Conservation (phyloP, 169 alveolate genomes). For the Plasmodium fragile region DNA sequence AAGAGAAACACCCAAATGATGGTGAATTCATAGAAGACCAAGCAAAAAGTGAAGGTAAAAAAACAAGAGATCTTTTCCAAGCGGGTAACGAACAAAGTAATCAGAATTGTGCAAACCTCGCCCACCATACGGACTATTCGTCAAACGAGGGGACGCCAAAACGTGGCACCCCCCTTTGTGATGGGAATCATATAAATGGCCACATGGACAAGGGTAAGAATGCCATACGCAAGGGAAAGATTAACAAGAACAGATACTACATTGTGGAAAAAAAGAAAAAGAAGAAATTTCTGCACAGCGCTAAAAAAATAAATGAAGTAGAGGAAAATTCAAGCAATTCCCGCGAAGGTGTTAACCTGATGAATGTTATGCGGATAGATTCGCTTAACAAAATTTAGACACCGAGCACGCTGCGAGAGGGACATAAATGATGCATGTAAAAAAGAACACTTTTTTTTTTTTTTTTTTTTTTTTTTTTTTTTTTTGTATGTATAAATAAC, state of each 20-base stretch:
- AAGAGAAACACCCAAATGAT: neutral
- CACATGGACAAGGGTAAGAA: neutral
- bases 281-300: slow-evolving; percentile 18
- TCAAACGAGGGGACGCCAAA: neutral
- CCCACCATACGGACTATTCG: neutral
- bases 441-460: neutral
- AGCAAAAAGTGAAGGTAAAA: neutral
- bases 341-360: slow-evolving; percentile 24
- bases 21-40: neutral
- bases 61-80: neutral
- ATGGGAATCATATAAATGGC: slow-evolving; percentile 1
- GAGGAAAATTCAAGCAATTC: slow-evolving; percentile 63
- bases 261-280: slow-evolving; percentile 51
- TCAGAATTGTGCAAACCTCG: neutral
- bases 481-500: neutral
- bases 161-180: neutral
- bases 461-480: no score
- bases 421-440: neutral
- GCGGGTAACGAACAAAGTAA: neutral
- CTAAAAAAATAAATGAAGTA: neutral
- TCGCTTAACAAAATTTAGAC: slow-evolving; percentile 29
- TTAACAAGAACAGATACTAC: slow-evolving; percentile 40
- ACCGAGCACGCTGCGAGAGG: neutral
- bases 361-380: slow-evolving; percentile 69
- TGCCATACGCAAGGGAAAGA: slow-evolving; percentile 35